phyloP scores from a whole-genome alignment of 805 yeast genomes.

The Blastobotrys terrestris region DNA sequence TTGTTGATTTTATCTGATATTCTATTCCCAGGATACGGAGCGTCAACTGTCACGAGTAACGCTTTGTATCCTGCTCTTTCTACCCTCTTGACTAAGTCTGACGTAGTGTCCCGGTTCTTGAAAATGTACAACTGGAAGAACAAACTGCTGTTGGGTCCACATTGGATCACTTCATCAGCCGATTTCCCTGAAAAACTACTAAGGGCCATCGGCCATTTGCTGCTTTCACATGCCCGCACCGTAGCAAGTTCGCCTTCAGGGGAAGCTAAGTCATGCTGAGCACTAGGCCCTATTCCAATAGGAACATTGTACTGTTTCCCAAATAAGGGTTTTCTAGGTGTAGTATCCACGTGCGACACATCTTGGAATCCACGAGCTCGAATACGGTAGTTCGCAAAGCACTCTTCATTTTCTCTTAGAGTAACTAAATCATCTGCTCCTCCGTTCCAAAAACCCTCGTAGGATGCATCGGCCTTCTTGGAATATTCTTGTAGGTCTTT shows the following conservation, averaged over 20 bases:
- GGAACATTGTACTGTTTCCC: constrained; percentile 26
- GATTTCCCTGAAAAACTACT: constrained; percentile 24
- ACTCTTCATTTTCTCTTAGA: constrained; percentile 23
- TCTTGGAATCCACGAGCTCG: constrained; percentile 28
- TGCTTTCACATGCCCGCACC: constrained; percentile 27
- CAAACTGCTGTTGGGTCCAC: constrained; percentile 21
- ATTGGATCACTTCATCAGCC: constrained; percentile 25
- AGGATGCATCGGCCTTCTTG: background rate
- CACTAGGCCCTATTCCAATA: constrained; percentile 33
- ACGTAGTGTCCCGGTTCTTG: constrained; percentile 24
- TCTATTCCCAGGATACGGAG: constrained; percentile 48
- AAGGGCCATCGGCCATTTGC: constrained; percentile 28
- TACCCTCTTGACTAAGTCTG: constrained; percentile 21
- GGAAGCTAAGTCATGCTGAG: constrained; percentile 28
- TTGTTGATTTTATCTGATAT: constrained; percentile 36
- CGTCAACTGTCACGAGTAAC: constrained; percentile 49
- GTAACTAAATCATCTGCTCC: constrained; percentile 28
- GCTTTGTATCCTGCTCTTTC: constrained; percentile 36
- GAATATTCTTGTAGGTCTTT: constrained; percentile 15
- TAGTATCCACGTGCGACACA: constrained; percentile 22
- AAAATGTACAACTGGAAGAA: constrained; percentile 29
- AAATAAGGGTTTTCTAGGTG: constrained; percentile 18
- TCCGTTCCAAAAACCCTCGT: constrained; percentile 25
- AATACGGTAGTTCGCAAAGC: constrained; percentile 25
- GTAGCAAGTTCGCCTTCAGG: constrained; percentile 32